Base-by-base conservation (phyloP, 441 rosid species). In the Metrosideros polymorpha region DNA sequence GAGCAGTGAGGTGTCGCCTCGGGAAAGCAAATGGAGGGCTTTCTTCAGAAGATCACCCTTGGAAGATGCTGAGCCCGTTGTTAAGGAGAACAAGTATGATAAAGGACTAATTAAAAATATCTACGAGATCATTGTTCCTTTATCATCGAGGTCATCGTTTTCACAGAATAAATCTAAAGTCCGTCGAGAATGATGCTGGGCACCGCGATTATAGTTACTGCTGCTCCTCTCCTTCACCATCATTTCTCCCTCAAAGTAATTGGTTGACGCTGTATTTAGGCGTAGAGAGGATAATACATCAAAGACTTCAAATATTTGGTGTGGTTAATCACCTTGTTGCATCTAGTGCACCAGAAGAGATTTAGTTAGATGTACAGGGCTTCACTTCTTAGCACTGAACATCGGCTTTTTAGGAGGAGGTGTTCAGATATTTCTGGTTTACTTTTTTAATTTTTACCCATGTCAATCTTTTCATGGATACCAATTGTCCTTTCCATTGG, bases 81-180 rank as follows among this genome's bases (percentile, higher is more conserved):
- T 83, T 19, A 93, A 92, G 91, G 91, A 83, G 56, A 96, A 95
- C 89, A 12, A 88, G 85, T 93, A 95, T 35, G 95, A 94, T 86
- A 90, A 90, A 89, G 98, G 98, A n/a, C 87, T 89, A 86, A 83
- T 92, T n/a, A 89, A 87, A 85, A 95, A 96, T 89, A 4, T 94
- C 30, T 85, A 87, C 61, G 98, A 97, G 94, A 87, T 96, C 88
- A 84, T 96, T 51, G 89, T 91, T 79, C 99, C 99, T 17, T 55
- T 88, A 47, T 95, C 98, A 27, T 88, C 91, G 17, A 94, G 98
- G 89, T 76, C 66, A 13, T 89, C 93, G 7, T 91, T 93, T 91
- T 88, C 61, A 29, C 88, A 45, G 82, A 85, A 88, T 47, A 95
- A 92, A 88, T 75, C 89, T 52, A 1, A 95, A 96, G 89, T 85